phyloP scores from a whole-genome alignment of 2,329 filamentous ascomycete genomes.

The Fusarium sp. region DNA sequence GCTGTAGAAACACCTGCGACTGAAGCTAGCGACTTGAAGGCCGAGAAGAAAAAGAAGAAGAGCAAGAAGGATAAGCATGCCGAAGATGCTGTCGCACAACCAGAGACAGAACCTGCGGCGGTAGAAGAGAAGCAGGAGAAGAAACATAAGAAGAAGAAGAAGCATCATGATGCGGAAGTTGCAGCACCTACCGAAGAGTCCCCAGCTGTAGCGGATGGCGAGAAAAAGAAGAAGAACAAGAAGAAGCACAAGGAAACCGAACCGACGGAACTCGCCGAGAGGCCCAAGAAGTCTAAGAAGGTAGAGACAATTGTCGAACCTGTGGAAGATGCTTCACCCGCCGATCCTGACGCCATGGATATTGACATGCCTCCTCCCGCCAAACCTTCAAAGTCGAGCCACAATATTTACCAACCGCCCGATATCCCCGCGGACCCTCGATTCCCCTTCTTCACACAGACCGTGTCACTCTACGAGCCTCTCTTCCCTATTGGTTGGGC shows the following conservation, averaged over 20 bases:
- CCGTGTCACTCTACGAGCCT: slow-evolving; percentile 82
- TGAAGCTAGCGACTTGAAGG: slow-evolving; percentile 49
- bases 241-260: slow-evolving; percentile 45
- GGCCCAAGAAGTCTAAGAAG: slow-evolving; percentile 50
- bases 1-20: slow-evolving; percentile 38
- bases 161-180: slow-evolving; percentile 43
- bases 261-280: slow-evolving; percentile 34
- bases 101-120: slow-evolving; percentile 13
- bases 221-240: slow-evolving; percentile 51
- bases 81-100: slow-evolving; percentile 17
- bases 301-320: slow-evolving; percentile 22
- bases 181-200: slow-evolving; percentile 17
- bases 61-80: slow-evolving; percentile 47
- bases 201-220: slow-evolving; percentile 25
- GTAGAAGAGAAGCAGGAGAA: slow-evolving; percentile 43
- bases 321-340: slow-evolving; percentile 23
- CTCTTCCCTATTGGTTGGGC: slow-evolving; percentile 78
- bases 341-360: slow-evolving; percentile 56
- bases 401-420: slow-evolving; percentile 54
- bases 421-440: slow-evolving; percentile 56
- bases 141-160: slow-evolving; percentile 52
- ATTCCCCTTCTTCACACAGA: slow-evolving; percentile 83
- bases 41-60: slow-evolving; percentile 50
- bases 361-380: slow-evolving; percentile 51
- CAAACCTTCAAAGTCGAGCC: slow-evolving; percentile 45